Evolutionary conservation across 192 early-diverging fungal genomes (phyloP).

Genomic region (Linnemannia elongata): DNA sequence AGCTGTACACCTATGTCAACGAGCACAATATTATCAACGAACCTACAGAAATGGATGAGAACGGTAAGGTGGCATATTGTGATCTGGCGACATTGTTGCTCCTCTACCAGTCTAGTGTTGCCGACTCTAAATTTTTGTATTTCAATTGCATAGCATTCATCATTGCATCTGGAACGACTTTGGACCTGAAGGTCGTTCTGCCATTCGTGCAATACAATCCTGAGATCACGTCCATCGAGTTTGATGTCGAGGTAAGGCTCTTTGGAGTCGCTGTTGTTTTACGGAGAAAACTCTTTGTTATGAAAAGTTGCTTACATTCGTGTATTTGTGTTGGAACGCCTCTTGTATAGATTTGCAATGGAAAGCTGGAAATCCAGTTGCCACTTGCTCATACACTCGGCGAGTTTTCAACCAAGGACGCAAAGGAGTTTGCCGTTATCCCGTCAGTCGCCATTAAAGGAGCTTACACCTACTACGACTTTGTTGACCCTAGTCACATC

Average conservation of each 20-base stretch:
- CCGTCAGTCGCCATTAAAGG: slow-evolving; percentile 61
- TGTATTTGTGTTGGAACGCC: background rate
- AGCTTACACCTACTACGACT: slow-evolving; percentile 67
- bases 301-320: background rate
- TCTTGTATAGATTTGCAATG: slow-evolving; percentile 61
- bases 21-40: slow-evolving; percentile 84
- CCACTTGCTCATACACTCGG: slow-evolving; percentile 76
- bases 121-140: background rate
- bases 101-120: background rate
- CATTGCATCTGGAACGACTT: slow-evolving; percentile 56
- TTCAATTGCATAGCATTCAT: slow-evolving; percentile 48
- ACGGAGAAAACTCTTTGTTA: background rate
- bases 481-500: slow-evolving; percentile 62
- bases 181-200: slow-evolving; percentile 60
- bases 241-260: slow-evolving; percentile 63
- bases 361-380: slow-evolving; percentile 62
- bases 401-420: slow-evolving; percentile 67
- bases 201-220: slow-evolving; percentile 73
- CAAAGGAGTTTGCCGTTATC: slow-evolving; percentile 62
- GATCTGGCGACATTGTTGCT: background rate
- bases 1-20: slow-evolving; percentile 77
- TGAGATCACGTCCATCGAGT: slow-evolving; percentile 64
- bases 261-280: background rate
- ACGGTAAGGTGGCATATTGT: slow-evolving; percentile 64
- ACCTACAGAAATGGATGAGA: slow-evolving; percentile 78